Evolutionary conservation across 176 grass and related monocot species (phyloP), one percentile per base, ranked within the genome.

Genomic region (Paspalum notatum): DNA sequence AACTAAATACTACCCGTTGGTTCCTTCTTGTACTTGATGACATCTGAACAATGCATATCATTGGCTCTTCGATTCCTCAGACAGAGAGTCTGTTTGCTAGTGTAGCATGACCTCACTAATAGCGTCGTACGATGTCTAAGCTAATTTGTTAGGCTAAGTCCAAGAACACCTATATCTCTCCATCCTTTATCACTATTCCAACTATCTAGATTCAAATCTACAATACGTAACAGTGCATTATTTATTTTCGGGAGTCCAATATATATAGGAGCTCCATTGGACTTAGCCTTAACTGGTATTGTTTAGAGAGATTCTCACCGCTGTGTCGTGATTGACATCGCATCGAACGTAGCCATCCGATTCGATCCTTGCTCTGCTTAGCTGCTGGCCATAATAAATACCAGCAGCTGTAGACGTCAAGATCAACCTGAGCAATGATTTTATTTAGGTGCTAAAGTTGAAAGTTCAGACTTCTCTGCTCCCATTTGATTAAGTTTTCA

Each of bases 31-130:
- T 44, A 32, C 3, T 46, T 27, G 59, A 32, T 14, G 32, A 53
- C 46, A 14, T 54, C 49, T 65, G 49, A 76, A 45, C 49, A 66
- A 55, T 22, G 56, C 50, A 21, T 24, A 21, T n/a, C 27, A 20
- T 20, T 14, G 14, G 21, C 71, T 55, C 57, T 83, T 65, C 57
- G 81, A 65, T 83, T 83, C 53, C 81, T 83, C 81, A 56, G n/a
- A n/a, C n/a, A n/a, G n/a, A n/a, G n/a, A n/a, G 10, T 82, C 43
- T 74, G 46, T 73, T 53, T 39, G n/a, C 21, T 65, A 43, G 47
- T 20, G 37, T 51, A 22, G 25, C 66, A 71, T 7, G 41, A 63
- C 51, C 0, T 82, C 68, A 82, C 14, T 10, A 13, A 64, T 20
- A 6, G 12, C 20, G 44, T 73, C 43, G 5, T 8, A 21, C 7